Percentiles rank a stretch among this genome's conserved stretches.
Evolutionary conservation across 805 yeast genomes (phyloP).

Genomic region (Sugiyamaella chiloensis): DNA sequence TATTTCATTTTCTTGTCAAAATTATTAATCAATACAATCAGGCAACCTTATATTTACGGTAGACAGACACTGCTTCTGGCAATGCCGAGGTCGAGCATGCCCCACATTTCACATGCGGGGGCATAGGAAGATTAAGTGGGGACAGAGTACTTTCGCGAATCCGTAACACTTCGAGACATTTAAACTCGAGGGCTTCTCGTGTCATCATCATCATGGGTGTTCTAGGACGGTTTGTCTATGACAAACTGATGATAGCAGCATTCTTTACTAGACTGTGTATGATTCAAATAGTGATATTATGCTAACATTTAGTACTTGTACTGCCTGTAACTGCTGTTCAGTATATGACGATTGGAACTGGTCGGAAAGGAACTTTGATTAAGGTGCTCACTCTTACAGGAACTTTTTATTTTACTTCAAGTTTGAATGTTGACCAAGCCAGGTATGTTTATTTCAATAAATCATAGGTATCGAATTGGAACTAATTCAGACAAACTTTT

Average conservation of each 20-base stretch:
- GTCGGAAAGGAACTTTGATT: constrained; percentile 8
- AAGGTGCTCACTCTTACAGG: constrained; percentile 7
- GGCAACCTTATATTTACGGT: too few relatives aligned
- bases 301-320: not conserved
- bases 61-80: too few relatives aligned
- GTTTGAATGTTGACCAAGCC: constrained; percentile 1
- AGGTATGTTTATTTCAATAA: constrained; percentile 4
- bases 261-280: constrained; percentile 3
- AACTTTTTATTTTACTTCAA: constrained; percentile 3
- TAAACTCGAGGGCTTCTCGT: too few relatives aligned
- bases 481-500: not conserved
- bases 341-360: constrained; percentile 11
- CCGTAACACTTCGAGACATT: too few relatives aligned
- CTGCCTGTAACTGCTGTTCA: constrained; percentile 7
- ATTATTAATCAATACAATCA: too few relatives aligned
- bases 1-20: too few relatives aligned
- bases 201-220: not conserved
- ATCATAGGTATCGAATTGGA: not conserved
- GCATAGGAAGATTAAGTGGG: too few relatives aligned
- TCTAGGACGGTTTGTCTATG: not conserved
- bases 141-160: too few relatives aligned
- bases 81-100: too few relatives aligned
- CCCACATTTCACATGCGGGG: too few relatives aligned
- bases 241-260: not conserved
- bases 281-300: not conserved